Percentiles rank a stretch among this genome's conserved stretches.
phyloP scores from a whole-genome alignment of 345 rosid species.

The Arabis hirsuta region DNA sequence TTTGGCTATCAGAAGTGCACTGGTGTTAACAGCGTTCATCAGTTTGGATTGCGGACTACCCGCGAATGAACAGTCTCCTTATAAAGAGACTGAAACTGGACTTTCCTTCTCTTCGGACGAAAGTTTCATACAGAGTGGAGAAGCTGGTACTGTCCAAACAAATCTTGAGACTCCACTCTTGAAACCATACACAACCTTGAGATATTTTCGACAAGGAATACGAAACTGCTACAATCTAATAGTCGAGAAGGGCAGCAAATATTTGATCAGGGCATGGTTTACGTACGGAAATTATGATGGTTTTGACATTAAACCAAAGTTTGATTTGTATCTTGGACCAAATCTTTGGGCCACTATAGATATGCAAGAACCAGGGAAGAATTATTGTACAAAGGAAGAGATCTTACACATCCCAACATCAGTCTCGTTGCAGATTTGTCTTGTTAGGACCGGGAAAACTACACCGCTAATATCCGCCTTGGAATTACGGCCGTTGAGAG shows the following conservation, averaged over 20 bases:
- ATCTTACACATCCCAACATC: conserved; percentile 33
- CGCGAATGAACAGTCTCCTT: background rate
- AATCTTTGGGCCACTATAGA: conserved; percentile 40
- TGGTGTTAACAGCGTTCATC: conserved; percentile 40
- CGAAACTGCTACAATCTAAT: conserved; percentile 46
- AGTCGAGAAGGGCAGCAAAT: conserved; percentile 34
- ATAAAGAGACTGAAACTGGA: no score
- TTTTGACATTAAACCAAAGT: conserved; percentile 13
- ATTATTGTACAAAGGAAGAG: background rate
- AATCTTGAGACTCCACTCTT: no score
- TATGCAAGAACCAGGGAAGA: conserved; percentile 18
- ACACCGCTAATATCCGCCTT: conserved; percentile 49
- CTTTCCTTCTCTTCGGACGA: background rate
- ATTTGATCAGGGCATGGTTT: conserved; percentile 41
- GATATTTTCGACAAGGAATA: conserved; percentile 46
- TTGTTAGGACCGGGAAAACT: conserved; percentile 16
- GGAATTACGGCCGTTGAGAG: conserved; percentile 45
- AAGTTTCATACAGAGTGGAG: no score
- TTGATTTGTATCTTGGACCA: conserved; percentile 50
- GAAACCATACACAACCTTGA: background rate
- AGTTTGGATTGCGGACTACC: conserved; percentile 48
- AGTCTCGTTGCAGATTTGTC: no score
- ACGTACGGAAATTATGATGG: conserved; percentile 52
- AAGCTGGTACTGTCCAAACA: no score
- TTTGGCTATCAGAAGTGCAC: background rate